Evolutionary conservation across 441 rosid species (phyloP).

Genomic region (Syzygium syzygioides): DNA sequence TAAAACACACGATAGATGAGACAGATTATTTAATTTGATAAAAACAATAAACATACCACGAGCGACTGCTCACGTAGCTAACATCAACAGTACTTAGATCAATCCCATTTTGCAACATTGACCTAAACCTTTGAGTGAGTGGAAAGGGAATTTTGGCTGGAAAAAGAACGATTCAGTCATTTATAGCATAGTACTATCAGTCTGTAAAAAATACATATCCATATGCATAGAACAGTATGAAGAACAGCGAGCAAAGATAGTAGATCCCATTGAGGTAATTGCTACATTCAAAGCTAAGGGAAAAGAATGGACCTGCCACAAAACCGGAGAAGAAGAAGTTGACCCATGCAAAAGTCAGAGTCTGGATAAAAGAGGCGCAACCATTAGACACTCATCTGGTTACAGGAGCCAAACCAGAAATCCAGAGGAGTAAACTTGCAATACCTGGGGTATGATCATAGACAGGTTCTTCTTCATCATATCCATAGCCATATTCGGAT

Average conservation of each 20-base stretch:
- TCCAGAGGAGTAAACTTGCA: not conserved
- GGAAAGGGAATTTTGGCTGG: conserved; percentile 98
- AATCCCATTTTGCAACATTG: conserved; percentile 98
- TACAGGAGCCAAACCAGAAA: conserved; percentile 1
- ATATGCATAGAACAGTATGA: not conserved
- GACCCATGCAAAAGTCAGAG: conserved; percentile 97
- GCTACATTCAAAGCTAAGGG: not conserved
- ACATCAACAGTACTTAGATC: conserved; percentile 98
- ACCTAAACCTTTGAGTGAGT: conserved; percentile 90
- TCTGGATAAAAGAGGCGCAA: conserved; percentile 36
- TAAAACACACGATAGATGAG: conserved; percentile 5
- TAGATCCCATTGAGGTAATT: not conserved
- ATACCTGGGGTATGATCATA: conserved; percentile 96
- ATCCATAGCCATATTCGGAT: conserved; percentile 99
- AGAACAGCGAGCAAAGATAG: not conserved
- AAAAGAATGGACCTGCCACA: conserved; percentile 70
- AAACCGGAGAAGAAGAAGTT: conserved; percentile 99
- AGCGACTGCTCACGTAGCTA: conserved; percentile 97
- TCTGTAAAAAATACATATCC: not conserved
- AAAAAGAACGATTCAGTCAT: conserved; percentile 13
- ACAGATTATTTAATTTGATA: conserved; percentile 1
- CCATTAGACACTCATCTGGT: conserved; percentile 2
- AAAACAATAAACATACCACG: conserved; percentile 53
- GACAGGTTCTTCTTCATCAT: conserved; percentile 99
- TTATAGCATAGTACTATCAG: not conserved